Percentiles rank a stretch among this genome's conserved stretches.
Evolutionary conservation across 352 stramenopile species (phyloP).

Genomic region (Phytophthora sp.): DNA sequence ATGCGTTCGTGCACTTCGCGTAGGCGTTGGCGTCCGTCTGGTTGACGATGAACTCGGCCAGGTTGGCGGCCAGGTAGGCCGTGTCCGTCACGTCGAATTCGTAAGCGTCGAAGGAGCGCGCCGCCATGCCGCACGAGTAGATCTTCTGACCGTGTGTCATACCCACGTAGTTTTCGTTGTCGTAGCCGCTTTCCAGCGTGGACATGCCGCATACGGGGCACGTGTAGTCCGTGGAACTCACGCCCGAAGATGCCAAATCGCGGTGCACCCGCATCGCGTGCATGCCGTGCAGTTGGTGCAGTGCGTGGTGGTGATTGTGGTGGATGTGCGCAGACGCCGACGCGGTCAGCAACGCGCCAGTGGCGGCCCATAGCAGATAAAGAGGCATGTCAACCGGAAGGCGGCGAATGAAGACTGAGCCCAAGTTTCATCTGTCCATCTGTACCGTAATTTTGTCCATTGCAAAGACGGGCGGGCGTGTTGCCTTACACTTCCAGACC

Average conservation of each 20-base stretch:
- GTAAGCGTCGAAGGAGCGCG: slow-evolving; percentile 52
- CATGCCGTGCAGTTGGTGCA: slow-evolving; percentile 46
- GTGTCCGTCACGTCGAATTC: slow-evolving; percentile 70
- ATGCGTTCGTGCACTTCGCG: slow-evolving; percentile 43
- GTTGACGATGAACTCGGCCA: slow-evolving; percentile 57
- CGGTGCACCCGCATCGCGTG: slow-evolving; percentile 35
- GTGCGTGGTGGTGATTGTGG: slow-evolving; percentile 39
- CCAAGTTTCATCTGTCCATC: slow-evolving; percentile 1
- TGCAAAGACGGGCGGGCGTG: slow-evolving; percentile 16
- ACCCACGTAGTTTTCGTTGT: slow-evolving; percentile 69
- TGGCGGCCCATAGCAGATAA: slow-evolving; percentile 3
- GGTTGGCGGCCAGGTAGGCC: slow-evolving; percentile 75
- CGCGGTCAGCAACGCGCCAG: slow-evolving; percentile 22
- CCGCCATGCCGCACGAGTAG: slow-evolving; percentile 81
- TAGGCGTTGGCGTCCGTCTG: slow-evolving; percentile 50
- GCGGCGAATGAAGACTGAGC: slow-evolving; percentile 29
- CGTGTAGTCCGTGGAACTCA: slow-evolving; percentile 56
- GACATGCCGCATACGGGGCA: slow-evolving; percentile 82
- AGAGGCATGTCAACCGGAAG: slow-evolving; percentile 18
- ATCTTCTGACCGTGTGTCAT: slow-evolving; percentile 68
- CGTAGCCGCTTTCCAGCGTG: slow-evolving; percentile 53
- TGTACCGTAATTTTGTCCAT: slow-evolving; percentile 13
- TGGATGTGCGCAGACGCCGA: slow-evolving; percentile 31
- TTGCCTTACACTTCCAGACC: slow-evolving; percentile 17
- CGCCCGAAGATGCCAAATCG: slow-evolving; percentile 32